Conservation (phyloP, 208 protist genomes). For the Trypanosomatidae sp. region DNA sequence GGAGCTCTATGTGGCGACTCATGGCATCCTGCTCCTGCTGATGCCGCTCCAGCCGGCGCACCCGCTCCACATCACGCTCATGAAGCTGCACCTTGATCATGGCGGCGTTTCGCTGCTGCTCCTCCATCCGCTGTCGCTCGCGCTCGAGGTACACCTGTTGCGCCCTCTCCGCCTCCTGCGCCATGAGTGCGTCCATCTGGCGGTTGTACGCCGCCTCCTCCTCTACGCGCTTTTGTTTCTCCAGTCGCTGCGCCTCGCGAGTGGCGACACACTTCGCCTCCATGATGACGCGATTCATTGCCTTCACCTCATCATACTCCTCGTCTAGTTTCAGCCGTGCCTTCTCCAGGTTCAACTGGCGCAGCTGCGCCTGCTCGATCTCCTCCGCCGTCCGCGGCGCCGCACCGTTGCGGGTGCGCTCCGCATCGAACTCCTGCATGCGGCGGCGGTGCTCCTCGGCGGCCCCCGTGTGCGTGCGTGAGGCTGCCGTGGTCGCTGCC, state of each 20-base stretch:
- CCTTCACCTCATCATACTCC: conserved; percentile 91
- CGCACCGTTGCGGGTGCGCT: conserved; percentile 43
- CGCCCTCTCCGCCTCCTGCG: conserved; percentile 80
- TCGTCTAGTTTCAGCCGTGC: conserved; percentile 84
- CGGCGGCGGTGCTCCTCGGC: conserved; percentile 70
- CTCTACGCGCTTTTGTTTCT: conserved; percentile 66
- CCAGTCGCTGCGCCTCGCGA: conserved; percentile 87
- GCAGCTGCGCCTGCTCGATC: conserved; percentile 74
- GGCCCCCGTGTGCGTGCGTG: conserved; percentile 19
- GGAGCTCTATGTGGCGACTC: conserved; percentile 82
- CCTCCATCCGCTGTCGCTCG: conserved; percentile 79
- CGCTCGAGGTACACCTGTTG: conserved; percentile 91
- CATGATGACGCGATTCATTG: conserved; percentile 91
- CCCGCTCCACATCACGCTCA: conserved; percentile 84
- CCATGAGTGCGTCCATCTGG: conserved; percentile 84
- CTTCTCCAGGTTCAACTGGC: conserved; percentile 68
- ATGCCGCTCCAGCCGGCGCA: conserved; percentile 87
- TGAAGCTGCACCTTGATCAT: conserved; percentile 91
- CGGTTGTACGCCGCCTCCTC: conserved; percentile 71
- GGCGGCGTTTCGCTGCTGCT: conserved; percentile 74
- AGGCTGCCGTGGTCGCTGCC: conserved; percentile 5
- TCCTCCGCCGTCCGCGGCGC: conserved; percentile 73
- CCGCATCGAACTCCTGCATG: conserved; percentile 86
- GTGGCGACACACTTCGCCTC: conserved; percentile 93
- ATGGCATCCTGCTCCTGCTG: conserved; percentile 95